These are phyloP conservation scores for Ophiocordyceps polyrhachis-furcata DNA, from an alignment of 2,329 filamentous ascomycete species.

Conservation along the genomic window DNA sequence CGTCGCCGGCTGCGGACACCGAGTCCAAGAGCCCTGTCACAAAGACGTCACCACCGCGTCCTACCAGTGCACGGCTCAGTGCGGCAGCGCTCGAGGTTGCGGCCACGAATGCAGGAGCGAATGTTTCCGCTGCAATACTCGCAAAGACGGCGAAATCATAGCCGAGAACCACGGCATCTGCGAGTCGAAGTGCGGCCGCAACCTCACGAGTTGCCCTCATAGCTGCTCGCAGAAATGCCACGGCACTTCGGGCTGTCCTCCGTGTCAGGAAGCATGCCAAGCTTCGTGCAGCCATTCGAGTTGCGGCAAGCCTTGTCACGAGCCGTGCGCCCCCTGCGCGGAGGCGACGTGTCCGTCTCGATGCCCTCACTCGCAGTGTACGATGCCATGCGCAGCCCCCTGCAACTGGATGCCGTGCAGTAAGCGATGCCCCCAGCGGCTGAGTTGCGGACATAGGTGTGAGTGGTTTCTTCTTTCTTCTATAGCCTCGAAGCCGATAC, in stretches of 20 bases:
- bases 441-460: slow-evolving; percentile 45
- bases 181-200: slow-evolving; percentile 26
- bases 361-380: slow-evolving; percentile 33
- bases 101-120: slow-evolving; percentile 34
- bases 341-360: slow-evolving; percentile 31
- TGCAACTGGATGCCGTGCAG: slow-evolving; percentile 50
- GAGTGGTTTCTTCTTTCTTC: slow-evolving; percentile 1
- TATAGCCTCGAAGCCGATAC: background rate
- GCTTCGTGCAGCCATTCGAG: slow-evolving; percentile 35
- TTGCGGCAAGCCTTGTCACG: slow-evolving; percentile 35
- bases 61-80: slow-evolving; percentile 30
- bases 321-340: slow-evolving; percentile 43
- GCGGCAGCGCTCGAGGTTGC: slow-evolving; percentile 28
- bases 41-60: slow-evolving; percentile 18
- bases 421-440: slow-evolving; percentile 30
- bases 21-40: slow-evolving; percentile 28
- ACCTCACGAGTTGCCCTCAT: slow-evolving; percentile 36
- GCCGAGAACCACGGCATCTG: slow-evolving; percentile 27
- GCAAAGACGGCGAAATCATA: slow-evolving; percentile 11
- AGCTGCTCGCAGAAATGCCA: slow-evolving; percentile 34
- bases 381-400: slow-evolving; percentile 44
- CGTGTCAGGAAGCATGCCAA: slow-evolving; percentile 32
- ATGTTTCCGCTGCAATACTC: slow-evolving; percentile 30
- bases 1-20: slow-evolving; percentile 37
- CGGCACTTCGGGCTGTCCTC: slow-evolving; percentile 21